Percentiles rank a stretch among this genome's conserved stretches.
Evolutionary conservation across 306 rosid species (phyloP).

Genomic region (Urtica urens): DNA sequence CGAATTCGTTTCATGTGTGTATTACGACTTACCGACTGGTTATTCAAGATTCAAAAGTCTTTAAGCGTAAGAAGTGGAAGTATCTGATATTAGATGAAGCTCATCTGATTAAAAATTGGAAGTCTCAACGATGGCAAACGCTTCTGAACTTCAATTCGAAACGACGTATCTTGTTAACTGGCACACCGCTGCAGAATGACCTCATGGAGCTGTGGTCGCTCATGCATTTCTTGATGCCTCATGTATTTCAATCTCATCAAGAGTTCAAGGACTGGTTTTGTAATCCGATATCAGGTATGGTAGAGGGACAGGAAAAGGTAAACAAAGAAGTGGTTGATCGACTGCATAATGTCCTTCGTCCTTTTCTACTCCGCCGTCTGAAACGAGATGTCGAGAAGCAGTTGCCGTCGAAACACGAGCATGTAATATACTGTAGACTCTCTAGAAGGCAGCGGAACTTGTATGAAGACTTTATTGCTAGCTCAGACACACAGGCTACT

Average conservation of each 20-base stretch:
- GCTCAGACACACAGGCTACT: slow-evolving; percentile 92
- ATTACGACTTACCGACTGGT: slow-evolving; percentile 94
- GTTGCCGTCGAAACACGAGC: slow-evolving; percentile 88
- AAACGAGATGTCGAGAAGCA: slow-evolving; percentile 97
- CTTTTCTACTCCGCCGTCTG: slow-evolving; percentile 85
- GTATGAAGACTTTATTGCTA: slow-evolving; percentile 94
- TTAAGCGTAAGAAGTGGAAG: slow-evolving; percentile 99
- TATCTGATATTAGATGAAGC: slow-evolving; percentile 97
- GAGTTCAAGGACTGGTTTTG: slow-evolving; percentile 98
- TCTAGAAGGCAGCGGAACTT: slow-evolving; percentile 94
- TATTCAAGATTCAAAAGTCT: slow-evolving; percentile 94
- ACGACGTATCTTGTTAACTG: slow-evolving; percentile 85
- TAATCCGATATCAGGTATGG: slow-evolving; percentile 99
- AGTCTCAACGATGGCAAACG: slow-evolving; percentile 99
- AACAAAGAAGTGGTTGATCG: slow-evolving; percentile 99
- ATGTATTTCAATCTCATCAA: slow-evolving; percentile 94
- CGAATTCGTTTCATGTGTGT: slow-evolving; percentile 90
- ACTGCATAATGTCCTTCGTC: slow-evolving; percentile 92
- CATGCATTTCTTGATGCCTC: slow-evolving; percentile 99
- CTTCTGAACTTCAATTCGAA: slow-evolving; percentile 92
- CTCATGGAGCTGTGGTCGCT: slow-evolving; percentile 99
- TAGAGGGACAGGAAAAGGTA: slow-evolving; percentile 96
- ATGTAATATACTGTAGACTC: slow-evolving; percentile 82
- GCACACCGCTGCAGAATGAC: slow-evolving; percentile 96
- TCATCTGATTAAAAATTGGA: slow-evolving; percentile 96